Conservation (phyloP, 2,329 filamentous ascomycete genomes). For the Penicillium sp. region DNA sequence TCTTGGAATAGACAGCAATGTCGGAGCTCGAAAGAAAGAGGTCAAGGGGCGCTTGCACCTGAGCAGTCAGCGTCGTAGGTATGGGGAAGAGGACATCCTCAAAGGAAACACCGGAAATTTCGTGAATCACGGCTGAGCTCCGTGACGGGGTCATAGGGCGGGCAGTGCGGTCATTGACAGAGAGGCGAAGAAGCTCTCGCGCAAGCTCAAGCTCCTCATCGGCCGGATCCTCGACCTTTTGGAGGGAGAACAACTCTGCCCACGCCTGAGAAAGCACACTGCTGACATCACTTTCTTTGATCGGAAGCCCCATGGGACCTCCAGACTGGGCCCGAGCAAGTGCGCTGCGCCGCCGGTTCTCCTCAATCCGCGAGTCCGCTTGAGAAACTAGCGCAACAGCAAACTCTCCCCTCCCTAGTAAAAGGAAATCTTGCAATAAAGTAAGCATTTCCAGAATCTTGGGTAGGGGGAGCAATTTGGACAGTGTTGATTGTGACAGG, state of each 20-base stretch:
- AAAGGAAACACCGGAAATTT: constrained; percentile 51
- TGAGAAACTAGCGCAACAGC: constrained; percentile 79
- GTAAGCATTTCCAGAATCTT: constrained; percentile 71
- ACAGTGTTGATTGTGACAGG: constrained; percentile 75
- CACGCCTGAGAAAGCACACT: constrained; percentile 72
- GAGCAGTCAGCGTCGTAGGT: constrained; percentile 63
- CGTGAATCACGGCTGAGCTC: constrained; percentile 20
- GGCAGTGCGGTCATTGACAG: constrained; percentile 36
- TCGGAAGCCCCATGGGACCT: constrained; percentile 55
- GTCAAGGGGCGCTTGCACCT: constrained; percentile 75
- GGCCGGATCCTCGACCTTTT: constrained; percentile 67
- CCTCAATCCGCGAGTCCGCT: constrained; percentile 72
- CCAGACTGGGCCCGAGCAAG: constrained; percentile 46
- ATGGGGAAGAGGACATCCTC: constrained; percentile 75
- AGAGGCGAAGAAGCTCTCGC: constrained; percentile 66
- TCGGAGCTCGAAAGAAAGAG: constrained; percentile 76
- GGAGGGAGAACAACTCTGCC: constrained; percentile 70
- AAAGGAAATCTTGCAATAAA: constrained; percentile 77
- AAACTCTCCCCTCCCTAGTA: constrained; percentile 85
- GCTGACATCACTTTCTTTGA: constrained; percentile 83
- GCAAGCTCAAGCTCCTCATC: constrained; percentile 76
- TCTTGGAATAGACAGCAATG: constrained; percentile 70
- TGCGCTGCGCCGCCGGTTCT: constrained; percentile 58
- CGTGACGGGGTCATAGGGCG: constrained; percentile 22
- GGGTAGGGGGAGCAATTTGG: constrained; percentile 70